Base-by-base conservation (phyloP, 2,329 filamentous ascomycete species). In the Laburnicola sp. region DNA sequence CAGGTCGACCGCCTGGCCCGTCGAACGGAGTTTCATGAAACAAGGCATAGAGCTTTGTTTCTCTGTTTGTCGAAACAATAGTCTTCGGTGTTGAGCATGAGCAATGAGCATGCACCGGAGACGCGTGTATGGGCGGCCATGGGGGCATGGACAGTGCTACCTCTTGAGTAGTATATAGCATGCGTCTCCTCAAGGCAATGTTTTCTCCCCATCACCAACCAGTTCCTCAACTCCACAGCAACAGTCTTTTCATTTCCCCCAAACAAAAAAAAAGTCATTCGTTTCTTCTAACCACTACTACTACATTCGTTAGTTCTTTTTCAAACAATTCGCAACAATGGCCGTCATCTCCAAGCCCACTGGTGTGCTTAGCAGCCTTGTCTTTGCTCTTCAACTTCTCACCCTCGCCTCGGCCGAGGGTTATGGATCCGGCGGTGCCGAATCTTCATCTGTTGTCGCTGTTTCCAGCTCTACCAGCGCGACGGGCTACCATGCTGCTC, bases 1-100 rank as follows among this genome's bases (percentile, higher is more conserved):
- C 43, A 23, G 43, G 21, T 16, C 39, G 28, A 28, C 3, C 39
- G n/a, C n/a, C 39, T 16, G 43, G 32, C 34, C 35, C 34, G 43
- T 16, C 2, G 28, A 37, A 21, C 43, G 43, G 43, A 45, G 25
- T 34, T 23, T 45, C 26, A 37, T 45, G 43, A 45, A 45, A 45
- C 43, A 45, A 30, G 30, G 31, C 6, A 32, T 36, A n/a, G 42
- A 21, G 42, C 23, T 26, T 11, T 28, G 31, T 36, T 35, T 45
- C 42, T 36, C 22, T 36, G 34, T 45, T 45, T 38, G 43, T 45
- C 43, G 43, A 45, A 45, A 45, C 43, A 45, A 45, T 45, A 38
- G 34, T 45, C 23, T 32, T 28, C 43, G 43, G 43, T 45, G 43
- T 38, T 45, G 43, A 31, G 43, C n/a, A 21, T n/a, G 11, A n/a